Base-by-base conservation (phyloP, 495 filamentous ascomycete species). In the Penicillium angulare region DNA sequence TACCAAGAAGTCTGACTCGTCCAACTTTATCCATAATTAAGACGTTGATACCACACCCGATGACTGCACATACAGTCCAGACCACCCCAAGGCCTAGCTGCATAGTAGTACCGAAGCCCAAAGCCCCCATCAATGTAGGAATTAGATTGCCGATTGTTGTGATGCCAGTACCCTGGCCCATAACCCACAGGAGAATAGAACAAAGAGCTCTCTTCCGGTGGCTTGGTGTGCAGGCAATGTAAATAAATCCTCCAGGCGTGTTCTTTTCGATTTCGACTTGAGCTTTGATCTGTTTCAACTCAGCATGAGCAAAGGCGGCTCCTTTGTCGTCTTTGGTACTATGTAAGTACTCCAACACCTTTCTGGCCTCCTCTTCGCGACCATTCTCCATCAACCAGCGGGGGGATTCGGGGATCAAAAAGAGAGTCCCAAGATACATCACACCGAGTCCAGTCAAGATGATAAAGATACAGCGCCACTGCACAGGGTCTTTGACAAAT, bases 221-320 rank as follows among this genome's bases (percentile, higher is more conserved):
- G 15, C n/a, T n/a, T 32, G 23, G 6, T 22, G 26, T 29, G 5
- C 5, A 10, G 5, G 41, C 15, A n/a, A 38, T 33, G 38, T 48
- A 22, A 48, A 13, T 26, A 33, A 32, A 21, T 17, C 18, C 35
- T 49, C 39, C 12, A 23, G 17, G 33, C 40, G 33, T n/a, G 47
- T n/a, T n/a, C n/a, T n/a, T n/a, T n/a, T 47, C 48, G 7, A 39
- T 7, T 29, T 15, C 21, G 18, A 41, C 39, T 31, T 41, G 53
- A 23, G 35, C 41, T 29, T 40, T 41, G 36, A 51, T 51, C 24
- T 56, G 48, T 15, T 42, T 43, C 24, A 44, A 56, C n/a, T 56
- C 53, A 20, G 41, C 26, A 4, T 27, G 13, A 32, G 49, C 53
- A 23, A 31, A 36, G n/a, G 42, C 42, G 8, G 47, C 7, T 3